Base-by-base conservation (phyloP, 148 eudicot genomes). In the Camellia granthamiana region DNA sequence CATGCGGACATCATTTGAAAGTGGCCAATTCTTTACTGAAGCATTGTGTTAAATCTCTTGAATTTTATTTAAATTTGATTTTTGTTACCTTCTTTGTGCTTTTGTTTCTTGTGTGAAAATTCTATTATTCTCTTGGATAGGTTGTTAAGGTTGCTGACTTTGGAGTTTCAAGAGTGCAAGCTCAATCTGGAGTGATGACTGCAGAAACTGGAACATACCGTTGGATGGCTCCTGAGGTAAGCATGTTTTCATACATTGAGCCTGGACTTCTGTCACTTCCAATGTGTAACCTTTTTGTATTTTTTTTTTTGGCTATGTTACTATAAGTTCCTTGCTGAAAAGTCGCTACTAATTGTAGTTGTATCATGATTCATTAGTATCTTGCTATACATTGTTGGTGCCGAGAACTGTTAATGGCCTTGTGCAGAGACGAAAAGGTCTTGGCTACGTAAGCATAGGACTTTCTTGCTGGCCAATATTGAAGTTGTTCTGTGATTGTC, bases 161-260 rank as follows among this genome's bases (percentile, higher is more conserved):
- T 84, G 96, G 93, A 81, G 87, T 92, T 74, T 90, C 96, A 79
- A 89, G 87, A 87, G 91, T 92, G 81, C 88, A 89, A 79, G 78
- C 84, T 13, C 89, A 86, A 61, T 78, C 91, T 59, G 92, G 93
- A 77, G 88, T 90, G 30, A 92, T 92, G 96, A 92, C 92, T 55
- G 93, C 91, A 56, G 93, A 92, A 84, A 92, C 92, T 70, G 93
- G 91, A 80, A 90, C 96, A 8, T 92, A 92, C 75, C 84, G 96
- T 23, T 92, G 95, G 93, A 92, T 92, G 95, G 95, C 95, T 71
- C 95, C 93, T 59, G 95, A 92, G 92, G 95, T 89, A 30, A 30
- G 38, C 38, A 30, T 30, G 38, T 30, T 30, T 30, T 30, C 38
- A 30, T 30, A n/a, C 38, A 46, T 46, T 62, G 47, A 12, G 7